phyloP scores from a whole-genome alignment of 1,284 basidiomycete genomes.

The Athelia sp. region DNA sequence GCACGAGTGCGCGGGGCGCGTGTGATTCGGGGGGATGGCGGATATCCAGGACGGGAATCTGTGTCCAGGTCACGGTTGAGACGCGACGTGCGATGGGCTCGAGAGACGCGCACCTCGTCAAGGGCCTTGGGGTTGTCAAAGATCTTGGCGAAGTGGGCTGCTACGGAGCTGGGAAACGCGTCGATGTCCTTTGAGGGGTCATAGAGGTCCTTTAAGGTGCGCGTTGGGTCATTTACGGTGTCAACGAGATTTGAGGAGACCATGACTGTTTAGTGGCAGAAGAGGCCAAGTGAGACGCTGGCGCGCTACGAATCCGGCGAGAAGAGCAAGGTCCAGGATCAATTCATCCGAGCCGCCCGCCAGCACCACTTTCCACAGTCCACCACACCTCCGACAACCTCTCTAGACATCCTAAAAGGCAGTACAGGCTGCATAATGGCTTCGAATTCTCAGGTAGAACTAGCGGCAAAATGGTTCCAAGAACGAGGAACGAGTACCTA shows the following conservation, averaged over 20 bases:
- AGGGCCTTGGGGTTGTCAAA: slow-evolving; percentile 39
- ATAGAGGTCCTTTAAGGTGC: slow-evolving; percentile 43
- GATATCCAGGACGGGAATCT: slow-evolving; percentile 55
- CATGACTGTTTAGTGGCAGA: slow-evolving; percentile 26
- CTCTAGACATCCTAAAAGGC: too few relatives aligned
- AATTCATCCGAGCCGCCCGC: too few relatives aligned
- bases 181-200: slow-evolving; percentile 17
- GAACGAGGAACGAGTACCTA: too few relatives aligned
- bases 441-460: too few relatives aligned
- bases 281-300: not conserved
- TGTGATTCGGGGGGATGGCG: slow-evolving; percentile 42
- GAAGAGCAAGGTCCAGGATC: too few relatives aligned
- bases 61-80: not conserved
- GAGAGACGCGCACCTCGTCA: slow-evolving; percentile 30
- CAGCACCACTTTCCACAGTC: too few relatives aligned
- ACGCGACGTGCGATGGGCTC: slow-evolving; percentile 5
- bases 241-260: slow-evolving; percentile 46
- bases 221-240: slow-evolving; percentile 43
- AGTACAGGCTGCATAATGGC: too few relatives aligned
- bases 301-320: too few relatives aligned
- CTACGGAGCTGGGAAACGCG: slow-evolving; percentile 42
- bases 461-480: too few relatives aligned
- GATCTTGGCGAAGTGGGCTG: slow-evolving; percentile 43
- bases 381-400: too few relatives aligned
- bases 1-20: slow-evolving; percentile 48